Conservation (phyloP, 2,329 filamentous ascomycete genomes). For the Neonectria punicea region DNA sequence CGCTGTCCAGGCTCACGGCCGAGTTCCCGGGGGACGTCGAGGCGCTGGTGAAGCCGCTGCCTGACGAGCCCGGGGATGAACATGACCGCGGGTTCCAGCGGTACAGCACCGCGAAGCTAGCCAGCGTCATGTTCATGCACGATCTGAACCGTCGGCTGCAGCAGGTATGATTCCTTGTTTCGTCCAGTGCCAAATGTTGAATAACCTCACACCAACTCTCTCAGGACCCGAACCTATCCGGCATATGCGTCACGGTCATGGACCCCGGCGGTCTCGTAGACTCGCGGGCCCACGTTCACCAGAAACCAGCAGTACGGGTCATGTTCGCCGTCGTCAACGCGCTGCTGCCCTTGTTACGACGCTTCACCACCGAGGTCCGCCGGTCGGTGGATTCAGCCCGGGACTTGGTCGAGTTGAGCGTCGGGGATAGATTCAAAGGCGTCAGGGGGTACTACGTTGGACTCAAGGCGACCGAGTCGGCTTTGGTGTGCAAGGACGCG, state of each 20-base stretch:
- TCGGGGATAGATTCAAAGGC: constrained; percentile 13
- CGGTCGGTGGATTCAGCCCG: constrained; percentile 25
- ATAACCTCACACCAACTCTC: neutral
- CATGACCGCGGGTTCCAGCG: constrained; percentile 38
- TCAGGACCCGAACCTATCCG: constrained; percentile 29
- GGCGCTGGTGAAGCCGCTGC: constrained; percentile 8
- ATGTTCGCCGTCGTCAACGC: neutral
- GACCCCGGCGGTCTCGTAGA: constrained; percentile 39
- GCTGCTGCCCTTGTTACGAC: constrained; percentile 17
- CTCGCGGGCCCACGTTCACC: constrained; percentile 30
- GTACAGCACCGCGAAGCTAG: constrained; percentile 36
- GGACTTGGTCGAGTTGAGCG: constrained; percentile 29
- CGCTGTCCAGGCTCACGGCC: constrained; percentile 25
- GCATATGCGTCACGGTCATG: constrained; percentile 36
- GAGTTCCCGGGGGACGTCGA: constrained; percentile 23
- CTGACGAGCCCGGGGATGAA: constrained; percentile 23
- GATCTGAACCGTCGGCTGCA: constrained; percentile 33
- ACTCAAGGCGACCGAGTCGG: neutral
- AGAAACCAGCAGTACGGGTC: constrained; percentile 15
- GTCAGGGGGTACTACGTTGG: constrained; percentile 29
- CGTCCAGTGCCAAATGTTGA: neutral
- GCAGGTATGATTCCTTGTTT: constrained; percentile 30
- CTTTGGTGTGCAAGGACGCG: constrained; percentile 11
- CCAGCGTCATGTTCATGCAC: constrained; percentile 42
- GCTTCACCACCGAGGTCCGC: constrained; percentile 25